Conservation (phyloP, 768 basidiomycete genomes). For the Sutorius australiensis region DNA sequence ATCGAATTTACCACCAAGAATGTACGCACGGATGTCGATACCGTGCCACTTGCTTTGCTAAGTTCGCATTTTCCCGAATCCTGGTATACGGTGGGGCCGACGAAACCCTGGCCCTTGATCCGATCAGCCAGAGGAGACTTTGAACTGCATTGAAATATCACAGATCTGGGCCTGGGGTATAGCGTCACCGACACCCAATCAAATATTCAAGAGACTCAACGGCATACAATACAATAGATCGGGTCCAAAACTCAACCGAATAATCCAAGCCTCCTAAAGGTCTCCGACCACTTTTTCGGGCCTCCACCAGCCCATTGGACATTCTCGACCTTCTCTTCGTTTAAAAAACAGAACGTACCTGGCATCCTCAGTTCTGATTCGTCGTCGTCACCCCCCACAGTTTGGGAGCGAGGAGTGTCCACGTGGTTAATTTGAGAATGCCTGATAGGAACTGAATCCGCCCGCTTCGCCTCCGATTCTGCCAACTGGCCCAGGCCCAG, state of each 20-base stretch:
- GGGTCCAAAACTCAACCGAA: constrained; percentile 11
- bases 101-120: too few species aligned
- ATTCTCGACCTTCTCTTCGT: constrained; percentile 1
- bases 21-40: background rate
- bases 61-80: background rate
- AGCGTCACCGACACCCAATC: background rate
- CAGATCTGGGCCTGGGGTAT: too few species aligned
- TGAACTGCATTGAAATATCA: background rate
- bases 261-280: constrained; percentile 24
- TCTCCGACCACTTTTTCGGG: constrained; percentile 18
- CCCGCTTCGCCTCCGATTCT: constrained; percentile 1
- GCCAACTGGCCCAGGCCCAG: background rate
- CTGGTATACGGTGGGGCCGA: too few species aligned
- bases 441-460: background rate
- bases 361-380: constrained; percentile 44
- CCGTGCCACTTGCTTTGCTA: background rate
- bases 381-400: constrained; percentile 27
- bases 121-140: background rate
- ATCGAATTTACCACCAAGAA: background rate
- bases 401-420: constrained; percentile 5
- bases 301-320: background rate
- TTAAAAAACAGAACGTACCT: constrained; percentile 43
- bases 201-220: background rate
- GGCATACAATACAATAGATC: constrained; percentile 2
- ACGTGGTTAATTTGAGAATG: background rate